Conservation (phyloP, 352 stramenopile species). For the Detonula confervacea region DNA sequence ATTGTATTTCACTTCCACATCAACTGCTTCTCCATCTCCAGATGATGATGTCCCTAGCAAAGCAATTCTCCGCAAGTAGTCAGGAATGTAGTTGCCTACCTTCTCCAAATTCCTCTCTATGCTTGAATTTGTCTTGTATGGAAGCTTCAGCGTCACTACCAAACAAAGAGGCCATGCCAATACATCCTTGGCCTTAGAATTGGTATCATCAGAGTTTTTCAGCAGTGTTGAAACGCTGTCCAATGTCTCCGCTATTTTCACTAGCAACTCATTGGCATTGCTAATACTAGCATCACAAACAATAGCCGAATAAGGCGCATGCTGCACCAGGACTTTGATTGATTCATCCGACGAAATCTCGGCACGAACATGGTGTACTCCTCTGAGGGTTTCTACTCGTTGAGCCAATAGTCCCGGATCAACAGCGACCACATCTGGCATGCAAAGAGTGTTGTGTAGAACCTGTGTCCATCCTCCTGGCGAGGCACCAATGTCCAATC, state of each 20-base stretch:
- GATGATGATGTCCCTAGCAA: slow-evolving; percentile 22
- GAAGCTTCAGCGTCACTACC: slow-evolving; percentile 64
- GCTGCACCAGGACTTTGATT: slow-evolving; percentile 22
- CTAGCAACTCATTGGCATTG: slow-evolving; percentile 41
- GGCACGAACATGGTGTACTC: slow-evolving; percentile 47
- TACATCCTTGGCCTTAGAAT: slow-evolving; percentile 7
- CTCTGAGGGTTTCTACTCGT: slow-evolving; percentile 36
- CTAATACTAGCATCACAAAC: slow-evolving; percentile 64
- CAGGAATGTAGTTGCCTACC: slow-evolving; percentile 26
- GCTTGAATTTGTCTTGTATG: slow-evolving; percentile 56
- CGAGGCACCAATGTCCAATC: slow-evolving; percentile 60
- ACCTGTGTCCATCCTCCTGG: slow-evolving; percentile 71
- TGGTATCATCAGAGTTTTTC: slow-evolving; percentile 8
- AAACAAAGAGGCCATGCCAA: slow-evolving; percentile 49
- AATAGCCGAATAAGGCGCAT: slow-evolving; percentile 56
- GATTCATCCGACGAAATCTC: slow-evolving; percentile 41
- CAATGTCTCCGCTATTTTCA: slow-evolving; percentile 40
- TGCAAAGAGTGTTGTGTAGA: slow-evolving; percentile 41
- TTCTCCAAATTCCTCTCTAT: slow-evolving; percentile 47
- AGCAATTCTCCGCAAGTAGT: slow-evolving; percentile 37
- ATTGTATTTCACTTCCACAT: slow-evolving; percentile 39
- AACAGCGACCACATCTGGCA: slow-evolving; percentile 47
- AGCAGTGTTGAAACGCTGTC: slow-evolving; percentile 24
- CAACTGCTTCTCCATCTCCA: not conserved
- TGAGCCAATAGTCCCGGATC: slow-evolving; percentile 51